Conservation (phyloP, 129 eudicot species). For the Pulicaria dysenterica region DNA sequence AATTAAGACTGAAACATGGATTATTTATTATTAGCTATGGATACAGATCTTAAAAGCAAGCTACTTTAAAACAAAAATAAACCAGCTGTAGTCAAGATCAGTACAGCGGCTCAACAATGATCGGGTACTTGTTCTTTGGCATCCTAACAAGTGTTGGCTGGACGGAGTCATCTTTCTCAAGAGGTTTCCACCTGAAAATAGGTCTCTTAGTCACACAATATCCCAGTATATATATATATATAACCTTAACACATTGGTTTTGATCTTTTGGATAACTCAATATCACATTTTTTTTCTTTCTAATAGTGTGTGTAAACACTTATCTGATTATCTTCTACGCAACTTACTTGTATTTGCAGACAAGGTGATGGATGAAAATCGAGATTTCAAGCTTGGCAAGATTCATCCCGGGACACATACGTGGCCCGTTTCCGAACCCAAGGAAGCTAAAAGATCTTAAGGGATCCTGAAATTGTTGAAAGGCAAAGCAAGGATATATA, state of each 20-base stretch:
- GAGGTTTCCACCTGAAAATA: slow-evolving; percentile 69
- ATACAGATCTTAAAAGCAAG: too few relatives aligned
- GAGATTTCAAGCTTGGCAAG: slow-evolving; percentile 76
- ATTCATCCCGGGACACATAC: slow-evolving; percentile 83
- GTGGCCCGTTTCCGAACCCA: slow-evolving; percentile 85
- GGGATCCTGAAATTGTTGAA: slow-evolving; percentile 56
- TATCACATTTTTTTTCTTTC: neutral
- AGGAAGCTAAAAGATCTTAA: slow-evolving; percentile 70
- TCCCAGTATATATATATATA: too few relatives aligned
- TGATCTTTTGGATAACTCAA: too few relatives aligned
- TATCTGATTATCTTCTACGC: neutral
- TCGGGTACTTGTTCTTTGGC: slow-evolving; percentile 82
- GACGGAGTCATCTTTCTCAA: slow-evolving; percentile 72
- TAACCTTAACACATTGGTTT: too few relatives aligned
- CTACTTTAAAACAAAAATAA: too few relatives aligned
- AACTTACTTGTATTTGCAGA: slow-evolving; percentile 75
- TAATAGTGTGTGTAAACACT: too few relatives aligned
- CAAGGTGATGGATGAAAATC: slow-evolving; percentile 74
- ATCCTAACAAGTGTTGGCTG: slow-evolving; percentile 81
- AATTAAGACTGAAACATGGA: too few relatives aligned
- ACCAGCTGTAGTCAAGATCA: neutral
- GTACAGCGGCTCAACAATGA: slow-evolving; percentile 59
- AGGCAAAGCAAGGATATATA: neutral
- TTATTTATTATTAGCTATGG: too few relatives aligned
- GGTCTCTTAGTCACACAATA: neutral